Conservation (phyloP, 257 asterid species). For the Parsonsia alboflavescens region DNA sequence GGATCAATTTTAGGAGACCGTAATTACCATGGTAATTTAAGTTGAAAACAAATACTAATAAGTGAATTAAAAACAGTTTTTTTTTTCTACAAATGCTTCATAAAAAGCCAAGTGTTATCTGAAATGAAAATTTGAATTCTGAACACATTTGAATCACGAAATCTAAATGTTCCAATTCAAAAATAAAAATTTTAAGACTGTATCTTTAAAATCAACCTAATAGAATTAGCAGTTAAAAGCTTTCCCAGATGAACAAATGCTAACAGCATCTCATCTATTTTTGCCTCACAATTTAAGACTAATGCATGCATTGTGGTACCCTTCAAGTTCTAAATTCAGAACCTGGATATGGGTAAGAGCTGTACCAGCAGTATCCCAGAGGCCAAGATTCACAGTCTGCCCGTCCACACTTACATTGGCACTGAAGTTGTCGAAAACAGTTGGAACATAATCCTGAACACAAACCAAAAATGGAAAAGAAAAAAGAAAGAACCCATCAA, state of each 20-base stretch:
- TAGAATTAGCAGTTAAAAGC: no score
- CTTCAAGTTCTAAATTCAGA: not conserved
- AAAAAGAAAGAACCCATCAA: not conserved
- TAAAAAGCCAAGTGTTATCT: no score
- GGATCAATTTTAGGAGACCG: not conserved
- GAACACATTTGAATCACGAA: not conserved
- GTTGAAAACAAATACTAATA: not conserved
- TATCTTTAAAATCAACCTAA: not conserved
- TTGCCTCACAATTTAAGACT: not conserved
- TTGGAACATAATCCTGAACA: constrained; percentile 38
- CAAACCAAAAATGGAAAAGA: not conserved
- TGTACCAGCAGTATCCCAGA: constrained; percentile 42
- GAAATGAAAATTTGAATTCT: no score
- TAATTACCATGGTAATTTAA: not conserved
- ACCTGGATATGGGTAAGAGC: not conserved
- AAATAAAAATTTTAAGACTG: not conserved
- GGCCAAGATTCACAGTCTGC: constrained; percentile 32
- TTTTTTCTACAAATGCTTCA: no score
- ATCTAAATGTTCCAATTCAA: not conserved
- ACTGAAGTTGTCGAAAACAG: constrained; percentile 42
- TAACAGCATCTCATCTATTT: not conserved
- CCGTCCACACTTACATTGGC: constrained; percentile 40
- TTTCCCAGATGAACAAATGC: not conserved
- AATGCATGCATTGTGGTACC: not conserved
- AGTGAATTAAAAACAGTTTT: no score